Evolutionary conservation across 164 flowering plant genomes (phyloP).

Genomic region (Berberis vulgaris): DNA sequence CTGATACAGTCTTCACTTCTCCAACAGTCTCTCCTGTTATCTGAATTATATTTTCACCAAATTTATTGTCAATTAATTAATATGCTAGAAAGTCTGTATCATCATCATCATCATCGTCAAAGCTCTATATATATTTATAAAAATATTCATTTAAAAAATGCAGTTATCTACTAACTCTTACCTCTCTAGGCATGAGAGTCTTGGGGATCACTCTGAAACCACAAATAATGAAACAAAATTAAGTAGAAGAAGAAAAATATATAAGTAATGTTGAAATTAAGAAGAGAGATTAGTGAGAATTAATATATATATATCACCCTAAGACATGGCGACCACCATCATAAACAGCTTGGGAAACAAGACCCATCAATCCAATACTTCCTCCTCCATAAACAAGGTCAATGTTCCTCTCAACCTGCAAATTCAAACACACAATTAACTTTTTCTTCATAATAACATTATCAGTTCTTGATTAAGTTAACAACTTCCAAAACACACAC

Average conservation of each 20-base stretch:
- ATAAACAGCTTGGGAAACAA: slow-evolving; percentile 70
- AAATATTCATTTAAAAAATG: neutral
- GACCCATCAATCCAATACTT: slow-evolving; percentile 74
- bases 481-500: too few relatives aligned
- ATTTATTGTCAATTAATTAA: too few relatives aligned
- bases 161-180: slow-evolving; percentile 11
- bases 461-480: too few relatives aligned
- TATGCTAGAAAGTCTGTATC: too few relatives aligned
- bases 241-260: neutral
- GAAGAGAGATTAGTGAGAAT: too few relatives aligned
- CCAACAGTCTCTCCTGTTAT: slow-evolving; percentile 70
- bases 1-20: slow-evolving; percentile 65
- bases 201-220: slow-evolving; percentile 59
- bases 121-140: neutral
- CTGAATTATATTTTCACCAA: slow-evolving; percentile 16
- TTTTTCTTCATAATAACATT: too few relatives aligned
- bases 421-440: too few relatives aligned
- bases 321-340: slow-evolving; percentile 82
- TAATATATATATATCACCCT: slow-evolving; percentile 28
- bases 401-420: slow-evolving; percentile 21
- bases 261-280: slow-evolving; percentile 2
- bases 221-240: neutral
- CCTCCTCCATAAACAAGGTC: slow-evolving; percentile 82
- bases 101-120: too few relatives aligned
- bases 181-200: slow-evolving; percentile 79